These are phyloP conservation scores for Trichoderma afroharzianum DNA, from an alignment of 2,329 filamentous ascomycete species.

Conservation along the genomic window DNA sequence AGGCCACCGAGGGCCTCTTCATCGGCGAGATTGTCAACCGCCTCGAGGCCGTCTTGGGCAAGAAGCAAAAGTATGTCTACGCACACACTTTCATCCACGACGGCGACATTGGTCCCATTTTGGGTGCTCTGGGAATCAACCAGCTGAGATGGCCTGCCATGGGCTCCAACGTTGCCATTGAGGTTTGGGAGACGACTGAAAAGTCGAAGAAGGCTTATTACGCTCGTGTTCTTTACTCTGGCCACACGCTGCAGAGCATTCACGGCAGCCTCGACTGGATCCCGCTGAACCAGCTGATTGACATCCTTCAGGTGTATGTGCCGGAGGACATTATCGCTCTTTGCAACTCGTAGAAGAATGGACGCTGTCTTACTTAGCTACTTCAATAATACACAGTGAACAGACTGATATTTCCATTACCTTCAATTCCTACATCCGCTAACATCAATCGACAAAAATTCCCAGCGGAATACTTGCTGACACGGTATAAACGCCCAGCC, in stretches of 20 bases:
- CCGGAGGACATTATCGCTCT: conserved; percentile 6
- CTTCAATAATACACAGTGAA: not conserved
- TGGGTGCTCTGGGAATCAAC: conserved; percentile 9
- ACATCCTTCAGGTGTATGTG: conserved; percentile 5
- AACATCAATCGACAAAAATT: not conserved
- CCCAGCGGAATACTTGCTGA: conserved; percentile 7
- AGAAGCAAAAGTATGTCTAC: not conserved
- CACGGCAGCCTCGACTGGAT: conserved; percentile 3
- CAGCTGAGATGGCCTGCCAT: conserved; percentile 12
- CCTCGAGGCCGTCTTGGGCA: not conserved
- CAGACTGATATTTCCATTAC: not conserved
- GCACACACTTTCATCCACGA: conserved; percentile 11
- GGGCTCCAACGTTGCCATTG: conserved; percentile 5
- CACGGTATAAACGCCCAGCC: not conserved
- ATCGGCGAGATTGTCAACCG: conserved; percentile 2
- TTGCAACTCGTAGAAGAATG: not conserved
- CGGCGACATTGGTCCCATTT: not conserved
- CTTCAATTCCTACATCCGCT: not conserved
- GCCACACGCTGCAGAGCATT: conserved; percentile 8
- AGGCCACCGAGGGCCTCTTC: conserved; percentile 3
- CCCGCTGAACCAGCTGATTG: not conserved
- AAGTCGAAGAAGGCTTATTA: not conserved
- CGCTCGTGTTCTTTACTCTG: conserved; percentile 7
- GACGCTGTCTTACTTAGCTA: not conserved
- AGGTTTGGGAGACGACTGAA: conserved; percentile 6